A percentile compares a stretch with the other conserved stretches of the same genome.
Evolutionary conservation across 441 rosid species (phyloP).

Genomic region (Gossypium schwendimanii): DNA sequence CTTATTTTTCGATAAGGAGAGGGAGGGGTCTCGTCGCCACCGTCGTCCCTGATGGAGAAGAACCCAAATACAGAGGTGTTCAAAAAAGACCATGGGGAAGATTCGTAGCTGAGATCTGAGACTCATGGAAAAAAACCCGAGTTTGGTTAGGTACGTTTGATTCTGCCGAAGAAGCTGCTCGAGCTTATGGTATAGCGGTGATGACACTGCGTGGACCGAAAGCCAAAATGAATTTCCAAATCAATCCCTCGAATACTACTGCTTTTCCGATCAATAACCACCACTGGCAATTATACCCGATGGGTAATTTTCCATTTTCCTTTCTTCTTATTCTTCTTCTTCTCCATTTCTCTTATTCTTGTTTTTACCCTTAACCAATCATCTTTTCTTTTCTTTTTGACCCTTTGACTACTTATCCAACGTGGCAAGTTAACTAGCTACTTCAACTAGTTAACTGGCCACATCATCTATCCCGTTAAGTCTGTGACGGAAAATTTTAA

Average conservation of each 20-base stretch:
- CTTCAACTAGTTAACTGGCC: too few relatives aligned
- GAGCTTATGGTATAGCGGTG: conserved; percentile 61
- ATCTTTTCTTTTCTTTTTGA: too few relatives aligned
- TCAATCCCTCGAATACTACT: neutral
- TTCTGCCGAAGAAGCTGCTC: conserved; percentile 55
- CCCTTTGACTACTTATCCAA: too few relatives aligned
- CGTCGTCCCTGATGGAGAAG: conserved; percentile 24
- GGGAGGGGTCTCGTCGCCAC: conserved; percentile 25
- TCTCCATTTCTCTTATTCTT: too few relatives aligned
- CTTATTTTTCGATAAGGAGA: conserved; percentile 25
- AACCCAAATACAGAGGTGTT: conserved; percentile 51
- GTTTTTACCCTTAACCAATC: too few relatives aligned
- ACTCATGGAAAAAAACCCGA: conserved; percentile 53
- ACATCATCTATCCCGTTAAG: too few relatives aligned
- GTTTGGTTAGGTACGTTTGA: conserved; percentile 72
- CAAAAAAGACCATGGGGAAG: conserved; percentile 58
- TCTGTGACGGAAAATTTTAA: too few relatives aligned
- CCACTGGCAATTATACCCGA: conserved; percentile 35
- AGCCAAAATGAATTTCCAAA: conserved; percentile 54
- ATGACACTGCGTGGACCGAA: conserved; percentile 44
- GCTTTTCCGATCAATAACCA: conserved; percentile 19
- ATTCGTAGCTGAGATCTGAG: conserved; percentile 68
- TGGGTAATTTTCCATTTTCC: conserved; percentile 16
- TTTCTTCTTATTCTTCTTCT: too few relatives aligned
- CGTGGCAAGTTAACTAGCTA: too few relatives aligned